Base-by-base conservation (phyloP, 176 grass and related monocot species). In the Tillandsia leiboldiana region DNA sequence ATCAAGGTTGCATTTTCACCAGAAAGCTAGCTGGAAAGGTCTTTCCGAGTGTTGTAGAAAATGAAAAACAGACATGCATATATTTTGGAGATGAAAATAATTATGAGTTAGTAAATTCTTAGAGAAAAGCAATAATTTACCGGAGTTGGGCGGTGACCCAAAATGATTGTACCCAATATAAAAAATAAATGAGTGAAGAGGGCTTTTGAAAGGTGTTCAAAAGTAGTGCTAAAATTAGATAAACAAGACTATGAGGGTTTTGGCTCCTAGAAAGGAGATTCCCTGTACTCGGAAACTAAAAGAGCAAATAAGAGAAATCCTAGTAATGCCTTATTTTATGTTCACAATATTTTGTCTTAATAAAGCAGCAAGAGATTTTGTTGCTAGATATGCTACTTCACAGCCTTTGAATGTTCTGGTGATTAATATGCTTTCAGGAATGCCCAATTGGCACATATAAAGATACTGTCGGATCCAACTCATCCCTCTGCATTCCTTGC, bases 381-480 rank as follows among this genome's bases (percentile, higher is more conserved):
- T 61, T 61, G 54, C 22, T 17, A 57, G 8, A 4, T 57, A 57
- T 57, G 12, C 10, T 57, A 57, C n/a, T 57, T 12, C 53, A n/a
- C 8, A 57, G 14, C 53, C 14, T 17, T 17, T 57, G 53, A 57
- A 51, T 65, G 22, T 26, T 79, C 64, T 76, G 49, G 51, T 29
- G 73, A 11, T 77, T 51, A 49, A 70, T 18, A 63, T 74, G 14
- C 65, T 81, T 92, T 68, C 82, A 97, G 94, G 94, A 97, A 97
- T 97, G 94, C 75, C 86, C 86, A 70, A 74, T 97, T 67, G 89
- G 94, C 70, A 92, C 89, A 65, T 97, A 92, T 62, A 99, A 99
- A 78, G 77, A 93, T 67, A 77, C 82, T 53, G 70, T 79, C 75
- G 94, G 94, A 72, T 99, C 94, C 26, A 87, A 87, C 49, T 79